Evolutionary conservation across 2,329 filamentous ascomycete genomes (phyloP), one percentile per base, ranked within the genome.

Genomic region (Aspergillus pseudonomiae): DNA sequence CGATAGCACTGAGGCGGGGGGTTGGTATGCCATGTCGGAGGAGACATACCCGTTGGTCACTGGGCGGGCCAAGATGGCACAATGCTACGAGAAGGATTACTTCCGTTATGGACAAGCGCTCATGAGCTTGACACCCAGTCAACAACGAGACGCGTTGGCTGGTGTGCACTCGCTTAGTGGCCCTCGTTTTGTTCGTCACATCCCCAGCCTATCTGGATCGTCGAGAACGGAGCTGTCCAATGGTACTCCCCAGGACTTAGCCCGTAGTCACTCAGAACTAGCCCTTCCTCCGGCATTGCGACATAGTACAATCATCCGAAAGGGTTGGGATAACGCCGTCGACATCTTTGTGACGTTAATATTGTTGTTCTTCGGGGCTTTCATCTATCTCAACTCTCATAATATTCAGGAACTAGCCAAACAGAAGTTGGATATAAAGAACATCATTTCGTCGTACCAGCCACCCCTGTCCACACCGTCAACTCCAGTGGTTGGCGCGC

Each of bases 21-120:
- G 91, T 65, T 98, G 94, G 93, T 99, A 94, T 77, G 95, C 94
- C 36, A 85, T 98, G 79, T 97, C 94, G 1, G 94, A 96, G 63
- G 85, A 84, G 46, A 88, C 88, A 10, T 98, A 97, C 71, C 95
- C 95, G 4, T 85, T 94, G 11, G 92, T 97, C 32, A 90, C 94
- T 26, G 87, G 92, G 59, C 89, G 85, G 46, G 88, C 88, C 5
- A 80, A 83, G 28, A 79, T 81, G 66, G 88, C 88, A 10, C 78
- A 83, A 59, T 88, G 84, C 72, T 88, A 88, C 67, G 81, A 82
- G 56, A 81, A 82, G 60, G 82, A 83, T 63, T 88, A 79, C 57
- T 75, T 79, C 53, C 72, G 74, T 10, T 66, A 70, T 50, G 75
- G 77, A 6, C 75, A 78, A 52, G 73, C 77, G 1, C 70, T 81